Evolutionary conservation across 345 rosid genomes (phyloP).

Genomic region (Clarkia xantiana): DNA sequence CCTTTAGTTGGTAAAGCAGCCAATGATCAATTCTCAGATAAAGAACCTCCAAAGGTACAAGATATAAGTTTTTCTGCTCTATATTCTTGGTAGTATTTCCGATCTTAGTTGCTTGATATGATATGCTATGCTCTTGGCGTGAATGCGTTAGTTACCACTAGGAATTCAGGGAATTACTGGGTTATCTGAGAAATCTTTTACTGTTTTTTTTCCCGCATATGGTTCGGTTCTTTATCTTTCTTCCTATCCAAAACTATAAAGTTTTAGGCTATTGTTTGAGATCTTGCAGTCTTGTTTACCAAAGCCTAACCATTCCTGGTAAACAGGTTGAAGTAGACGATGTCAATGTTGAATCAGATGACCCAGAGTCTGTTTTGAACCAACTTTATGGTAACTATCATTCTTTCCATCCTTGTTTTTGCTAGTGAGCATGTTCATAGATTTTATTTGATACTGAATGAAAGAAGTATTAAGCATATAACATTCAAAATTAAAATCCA

Average conservation of each 20-base stretch:
- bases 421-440: no score
- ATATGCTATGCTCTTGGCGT: no score
- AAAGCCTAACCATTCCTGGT: background rate
- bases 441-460: no score
- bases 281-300: background rate
- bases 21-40: constrained; percentile 11
- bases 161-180: no score
- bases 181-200: background rate
- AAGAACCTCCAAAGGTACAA: background rate
- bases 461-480: no score
- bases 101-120: no score
- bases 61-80: background rate
- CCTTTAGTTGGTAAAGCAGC: constrained; percentile 21
- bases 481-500: no score
- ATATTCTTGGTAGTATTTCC: background rate
- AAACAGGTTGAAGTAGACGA: constrained; percentile 29
- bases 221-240: no score
- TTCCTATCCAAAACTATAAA: no score
- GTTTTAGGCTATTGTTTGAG: no score
- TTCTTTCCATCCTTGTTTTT: no score
- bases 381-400: background rate
- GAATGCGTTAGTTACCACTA: no score
- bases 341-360: constrained; percentile 14
- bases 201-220: background rate
- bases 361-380: constrained; percentile 25